Percentiles rank a stretch among this genome's conserved stretches.
Conservation (phyloP, 2,329 filamentous ascomycete species). For the Incumbomyces lentus region DNA sequence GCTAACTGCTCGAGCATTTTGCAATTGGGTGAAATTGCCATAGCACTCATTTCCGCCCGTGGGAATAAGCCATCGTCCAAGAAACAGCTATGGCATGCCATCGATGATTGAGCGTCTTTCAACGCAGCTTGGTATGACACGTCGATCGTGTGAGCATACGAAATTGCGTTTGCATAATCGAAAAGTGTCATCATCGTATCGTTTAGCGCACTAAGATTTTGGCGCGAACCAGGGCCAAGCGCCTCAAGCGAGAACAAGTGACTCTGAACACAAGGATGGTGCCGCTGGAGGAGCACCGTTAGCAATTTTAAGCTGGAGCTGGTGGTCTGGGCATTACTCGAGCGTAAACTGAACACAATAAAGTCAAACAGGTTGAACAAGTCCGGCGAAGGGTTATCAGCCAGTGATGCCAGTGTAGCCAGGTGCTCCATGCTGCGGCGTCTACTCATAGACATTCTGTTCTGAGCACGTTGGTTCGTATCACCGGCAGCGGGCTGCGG, state of each 20-base stretch:
- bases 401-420: conserved; percentile 64
- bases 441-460: conserved; percentile 51
- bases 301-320: conserved; percentile 80
- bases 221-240: conserved; percentile 39
- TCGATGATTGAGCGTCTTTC: conserved; percentile 24
- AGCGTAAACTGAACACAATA: conserved; percentile 72
- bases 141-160: conserved; percentile 29
- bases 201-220: conserved; percentile 37
- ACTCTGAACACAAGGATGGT: conserved; percentile 74
- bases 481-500: conserved; percentile 26
- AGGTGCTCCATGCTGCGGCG: conserved; percentile 83
- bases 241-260: conserved; percentile 52
- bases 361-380: conserved; percentile 92
- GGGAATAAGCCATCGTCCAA: conserved; percentile 45
- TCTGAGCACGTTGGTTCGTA: conserved; percentile 47
- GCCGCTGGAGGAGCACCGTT: conserved; percentile 73
- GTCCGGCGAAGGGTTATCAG: conserved; percentile 67
- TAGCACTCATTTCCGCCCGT: not conserved
- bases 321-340: conserved; percentile 77
- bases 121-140: conserved; percentile 35
- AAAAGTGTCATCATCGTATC: conserved; percentile 31
- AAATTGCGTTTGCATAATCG: conserved; percentile 28
- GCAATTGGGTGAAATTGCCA: conserved; percentile 15
- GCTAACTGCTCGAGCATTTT: conserved; percentile 41
- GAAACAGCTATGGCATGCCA: conserved; percentile 21